Conservation (phyloP, 2,329 filamentous ascomycete genomes). For the Fusarium aywerte region DNA sequence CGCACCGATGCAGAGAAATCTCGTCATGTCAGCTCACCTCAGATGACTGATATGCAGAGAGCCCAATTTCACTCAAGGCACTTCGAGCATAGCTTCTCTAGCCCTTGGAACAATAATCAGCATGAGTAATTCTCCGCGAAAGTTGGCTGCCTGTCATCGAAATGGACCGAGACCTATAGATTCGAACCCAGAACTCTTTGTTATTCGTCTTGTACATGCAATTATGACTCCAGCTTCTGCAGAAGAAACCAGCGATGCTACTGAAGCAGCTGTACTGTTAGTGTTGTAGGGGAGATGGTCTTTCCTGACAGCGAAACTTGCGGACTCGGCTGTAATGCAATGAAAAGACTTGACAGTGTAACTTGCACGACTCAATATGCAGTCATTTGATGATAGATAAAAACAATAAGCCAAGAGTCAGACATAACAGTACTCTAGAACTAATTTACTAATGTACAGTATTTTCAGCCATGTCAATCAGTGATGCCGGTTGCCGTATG, state of each 20-base stretch:
- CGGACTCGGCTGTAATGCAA: too few relatives aligned
- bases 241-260: too few relatives aligned
- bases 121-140: background rate
- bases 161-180: too few relatives aligned
- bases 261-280: too few relatives aligned
- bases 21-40: background rate
- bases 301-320: too few relatives aligned
- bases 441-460: too few relatives aligned
- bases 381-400: background rate
- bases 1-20: background rate
- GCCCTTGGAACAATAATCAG: background rate
- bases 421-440: background rate
- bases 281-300: too few relatives aligned
- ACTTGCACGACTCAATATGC: conserved; percentile 41
- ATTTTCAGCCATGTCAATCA: background rate
- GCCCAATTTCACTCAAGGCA: background rate
- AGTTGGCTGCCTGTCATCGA: background rate
- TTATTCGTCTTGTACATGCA: too few relatives aligned
- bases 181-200: too few relatives aligned
- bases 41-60: background rate
- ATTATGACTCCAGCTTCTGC: too few relatives aligned
- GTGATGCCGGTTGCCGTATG: background rate
- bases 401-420: background rate
- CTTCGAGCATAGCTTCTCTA: background rate
- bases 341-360: conserved; percentile 13